Base-by-base conservation (phyloP, 163 green algal genomes). In the Chlorella variabilis region DNA sequence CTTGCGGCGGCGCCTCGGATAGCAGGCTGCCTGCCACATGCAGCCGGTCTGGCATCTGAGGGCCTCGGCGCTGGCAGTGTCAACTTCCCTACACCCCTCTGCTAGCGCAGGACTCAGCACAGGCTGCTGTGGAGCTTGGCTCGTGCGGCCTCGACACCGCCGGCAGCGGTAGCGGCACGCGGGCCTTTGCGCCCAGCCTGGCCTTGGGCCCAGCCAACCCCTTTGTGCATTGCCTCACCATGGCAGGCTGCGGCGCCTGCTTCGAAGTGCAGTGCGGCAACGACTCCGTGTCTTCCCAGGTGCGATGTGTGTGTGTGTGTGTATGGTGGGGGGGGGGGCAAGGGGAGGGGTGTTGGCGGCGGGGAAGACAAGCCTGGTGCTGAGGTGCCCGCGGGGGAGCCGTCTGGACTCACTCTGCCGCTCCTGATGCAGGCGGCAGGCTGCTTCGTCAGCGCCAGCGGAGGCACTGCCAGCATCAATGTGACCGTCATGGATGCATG, bases 241-340 rank as follows among this genome's bases (percentile, higher is more conserved):
- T 70, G 56, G 4, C 38, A 2, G 73, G 54, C 36, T 80, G 73
- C 29, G 73, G 73, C 18, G 73, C 73, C 36, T 80, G 73, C 56
- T 34, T 80, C 27, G 71, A 80, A 23, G 73, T 80, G 54, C 54
- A 80, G 38, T 80, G 73, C 42, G 73, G 36, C 51, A 68, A 66
- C 25, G 51, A 49, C 25, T 34, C 51, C 34, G 39, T 34, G 25
- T 17, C 27, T 1, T 5, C 69, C 33, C 29, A 65, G 69, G 69
- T 75, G 67, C 54, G 54, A 25, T 5, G 13, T 8, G 23, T 25
- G 25, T 9, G 4, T n/a, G 20, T 9, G 20, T 5, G 54, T 5
- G 20, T 62, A 25, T 15, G 54, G 54, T 15, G 25, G 66, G 17
- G 17, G 9, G 9, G 8, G 18, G 5, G 6, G n/a, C 39, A n/a